Conservation (phyloP, 192 early-diverging fungal genomes). For the Phlyctochytrium arcticum region DNA sequence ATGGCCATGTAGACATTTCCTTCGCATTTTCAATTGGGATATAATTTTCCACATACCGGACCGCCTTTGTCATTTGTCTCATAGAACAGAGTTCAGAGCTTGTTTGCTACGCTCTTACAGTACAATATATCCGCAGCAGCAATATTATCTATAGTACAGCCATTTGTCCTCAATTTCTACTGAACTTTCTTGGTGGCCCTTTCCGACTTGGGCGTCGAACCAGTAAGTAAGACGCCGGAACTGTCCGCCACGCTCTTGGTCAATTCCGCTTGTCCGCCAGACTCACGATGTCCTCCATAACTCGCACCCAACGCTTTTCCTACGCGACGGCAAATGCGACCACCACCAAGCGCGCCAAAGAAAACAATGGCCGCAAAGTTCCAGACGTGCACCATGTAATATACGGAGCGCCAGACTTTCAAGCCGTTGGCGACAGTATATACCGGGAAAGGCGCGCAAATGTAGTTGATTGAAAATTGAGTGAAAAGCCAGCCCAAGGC, state of each 20-base stretch:
- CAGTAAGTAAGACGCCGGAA: neutral
- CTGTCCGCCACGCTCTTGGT: neutral
- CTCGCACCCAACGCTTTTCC: conserved; percentile 15
- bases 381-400: conserved; percentile 18
- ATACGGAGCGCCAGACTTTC: conserved; percentile 16
- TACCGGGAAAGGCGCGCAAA: conserved; percentile 34
- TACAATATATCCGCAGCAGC: too few relatives aligned
- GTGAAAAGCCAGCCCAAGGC: conserved; percentile 22
- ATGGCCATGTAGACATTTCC: conserved; percentile 72
- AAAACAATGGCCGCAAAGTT: conserved; percentile 15
- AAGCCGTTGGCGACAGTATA: conserved; percentile 16
- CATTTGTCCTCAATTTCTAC: too few relatives aligned
- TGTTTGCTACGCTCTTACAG: too few relatives aligned
- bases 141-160: too few relatives aligned
- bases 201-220: too few relatives aligned
- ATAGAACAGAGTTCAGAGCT: too few relatives aligned
- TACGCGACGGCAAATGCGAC: neutral
- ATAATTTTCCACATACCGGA: too few relatives aligned
- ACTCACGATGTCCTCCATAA: neutral
- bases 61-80: too few relatives aligned
- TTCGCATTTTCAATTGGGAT: too few relatives aligned
- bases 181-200: too few relatives aligned
- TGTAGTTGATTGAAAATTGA: conserved; percentile 32
- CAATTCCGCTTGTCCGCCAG: neutral
- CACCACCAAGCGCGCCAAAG: conserved; percentile 19